Conservation (phyloP, 225 moss, liverwort and hornwort genomes). For the Rhytidiadelphus loreus region DNA sequence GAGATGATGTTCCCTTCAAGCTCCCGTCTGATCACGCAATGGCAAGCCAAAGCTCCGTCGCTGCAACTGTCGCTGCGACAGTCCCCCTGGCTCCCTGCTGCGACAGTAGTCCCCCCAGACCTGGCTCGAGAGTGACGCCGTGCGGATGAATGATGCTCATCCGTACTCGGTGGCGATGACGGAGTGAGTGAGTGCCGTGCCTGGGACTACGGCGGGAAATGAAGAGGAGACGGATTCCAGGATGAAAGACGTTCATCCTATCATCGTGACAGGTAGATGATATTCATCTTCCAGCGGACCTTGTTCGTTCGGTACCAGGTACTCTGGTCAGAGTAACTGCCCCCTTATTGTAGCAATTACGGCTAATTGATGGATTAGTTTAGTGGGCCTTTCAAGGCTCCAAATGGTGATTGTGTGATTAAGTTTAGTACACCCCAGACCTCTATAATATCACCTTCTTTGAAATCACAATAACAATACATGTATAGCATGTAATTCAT, state of each 20-base stretch:
- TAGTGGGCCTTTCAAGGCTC: not conserved
- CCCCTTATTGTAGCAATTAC: not conserved
- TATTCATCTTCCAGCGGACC: not conserved
- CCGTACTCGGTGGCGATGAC: not conserved
- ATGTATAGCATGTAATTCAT: no score
- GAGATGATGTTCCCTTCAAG: conserved; percentile 11
- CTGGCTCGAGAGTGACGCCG: not conserved
- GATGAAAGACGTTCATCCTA: not conserved
- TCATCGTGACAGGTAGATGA: not conserved
- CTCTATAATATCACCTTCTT: not conserved
- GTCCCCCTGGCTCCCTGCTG: not conserved
- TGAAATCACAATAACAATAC: not conserved
- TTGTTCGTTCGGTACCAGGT: not conserved
- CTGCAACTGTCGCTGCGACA: not conserved
- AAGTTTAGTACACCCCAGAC: not conserved
- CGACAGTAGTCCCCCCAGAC: not conserved
- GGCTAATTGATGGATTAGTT: not conserved
- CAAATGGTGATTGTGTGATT: not conserved
- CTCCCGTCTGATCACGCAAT: not conserved
- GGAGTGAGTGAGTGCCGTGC: no score
- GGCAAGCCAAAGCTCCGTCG: not conserved
- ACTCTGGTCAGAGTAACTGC: not conserved
- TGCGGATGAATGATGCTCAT: not conserved
- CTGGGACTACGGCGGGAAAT: no score
- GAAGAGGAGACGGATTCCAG: not conserved